These are phyloP conservation scores for Trichoderma gracile DNA, from an alignment of 2,329 filamentous ascomycete genomes.

Conservation along the genomic window DNA sequence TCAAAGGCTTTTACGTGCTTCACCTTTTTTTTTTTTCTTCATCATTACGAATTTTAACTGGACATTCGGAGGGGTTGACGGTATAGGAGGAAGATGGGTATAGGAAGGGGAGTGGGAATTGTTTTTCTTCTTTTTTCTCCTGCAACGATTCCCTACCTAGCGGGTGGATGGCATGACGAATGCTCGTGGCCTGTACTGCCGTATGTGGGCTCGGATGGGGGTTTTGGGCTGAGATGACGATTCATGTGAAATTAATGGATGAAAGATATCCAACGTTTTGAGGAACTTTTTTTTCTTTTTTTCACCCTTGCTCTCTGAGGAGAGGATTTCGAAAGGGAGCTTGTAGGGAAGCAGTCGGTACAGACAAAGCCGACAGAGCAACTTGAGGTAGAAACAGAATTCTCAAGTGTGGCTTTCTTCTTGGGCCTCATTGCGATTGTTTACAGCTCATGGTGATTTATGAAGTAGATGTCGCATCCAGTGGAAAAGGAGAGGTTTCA, in stretches of 20 bases:
- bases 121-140: not conserved
- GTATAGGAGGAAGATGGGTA: not conserved
- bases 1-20: too few species aligned
- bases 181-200: not conserved
- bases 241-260: slow-evolving; percentile 25
- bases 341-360: too few species aligned
- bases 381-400: too few species aligned
- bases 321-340: not conserved
- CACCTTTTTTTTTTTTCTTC: not conserved
- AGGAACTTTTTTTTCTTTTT: not conserved
- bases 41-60: slow-evolving; percentile 26
- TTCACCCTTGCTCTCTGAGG: slow-evolving; percentile 3
- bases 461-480: too few species aligned
- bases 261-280: slow-evolving; percentile 8
- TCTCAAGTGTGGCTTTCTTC: too few species aligned
- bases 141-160: not conserved
- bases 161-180: slow-evolving; percentile 4
- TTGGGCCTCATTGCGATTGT: too few species aligned
- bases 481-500: too few species aligned
- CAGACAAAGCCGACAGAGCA: too few species aligned
- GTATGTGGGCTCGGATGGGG: slow-evolving; percentile 6
- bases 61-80: not conserved
- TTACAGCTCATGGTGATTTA: too few species aligned
- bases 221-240: slow-evolving; percentile 24
- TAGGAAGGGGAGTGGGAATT: not conserved